phyloP scores from a whole-genome alignment of 2,329 filamentous ascomycete genomes.

The Paraphoma sp. region DNA sequence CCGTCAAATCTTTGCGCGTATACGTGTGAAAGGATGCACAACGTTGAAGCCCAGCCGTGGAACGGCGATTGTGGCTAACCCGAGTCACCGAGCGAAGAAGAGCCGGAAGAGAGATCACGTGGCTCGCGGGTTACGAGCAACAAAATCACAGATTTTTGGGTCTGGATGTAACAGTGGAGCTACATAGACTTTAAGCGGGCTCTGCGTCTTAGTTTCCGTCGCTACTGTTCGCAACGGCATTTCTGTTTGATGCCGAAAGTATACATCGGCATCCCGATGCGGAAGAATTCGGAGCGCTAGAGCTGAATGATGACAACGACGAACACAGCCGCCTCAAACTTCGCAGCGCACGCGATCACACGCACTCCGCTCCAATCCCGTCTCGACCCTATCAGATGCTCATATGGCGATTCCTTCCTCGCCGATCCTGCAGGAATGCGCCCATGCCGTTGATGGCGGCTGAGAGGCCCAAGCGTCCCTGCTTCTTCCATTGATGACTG shows the following conservation, averaged over 20 bases:
- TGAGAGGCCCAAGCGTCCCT: constrained; percentile 14
- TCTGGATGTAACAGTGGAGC: no score
- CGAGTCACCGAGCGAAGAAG: constrained; percentile 26
- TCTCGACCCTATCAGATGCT: constrained; percentile 8
- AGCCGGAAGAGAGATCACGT: background rate
- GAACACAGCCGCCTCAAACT: constrained; percentile 23
- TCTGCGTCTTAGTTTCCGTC: no score
- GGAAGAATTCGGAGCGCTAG: constrained; percentile 18
- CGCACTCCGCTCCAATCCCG: constrained; percentile 4
- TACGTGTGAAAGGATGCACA: background rate
- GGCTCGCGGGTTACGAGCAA: no score
- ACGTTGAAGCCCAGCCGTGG: background rate
- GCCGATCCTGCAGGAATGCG: constrained; percentile 7
- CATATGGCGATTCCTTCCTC: constrained; percentile 8
- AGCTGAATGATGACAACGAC: constrained; percentile 9
- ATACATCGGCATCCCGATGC: background rate
- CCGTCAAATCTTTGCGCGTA: no score
- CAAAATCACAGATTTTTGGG: no score
- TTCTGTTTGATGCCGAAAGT: background rate
- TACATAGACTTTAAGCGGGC: no score
- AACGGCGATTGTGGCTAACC: constrained; percentile 5
- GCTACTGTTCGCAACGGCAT: no score
- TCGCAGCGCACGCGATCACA: constrained; percentile 22
- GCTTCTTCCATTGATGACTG: constrained; percentile 31
- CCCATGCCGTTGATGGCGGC: constrained; percentile 16